Evolutionary conservation across 768 basidiomycete genomes (phyloP), one percentile per base, ranked within the genome.

Genomic region (Russula lepida): DNA sequence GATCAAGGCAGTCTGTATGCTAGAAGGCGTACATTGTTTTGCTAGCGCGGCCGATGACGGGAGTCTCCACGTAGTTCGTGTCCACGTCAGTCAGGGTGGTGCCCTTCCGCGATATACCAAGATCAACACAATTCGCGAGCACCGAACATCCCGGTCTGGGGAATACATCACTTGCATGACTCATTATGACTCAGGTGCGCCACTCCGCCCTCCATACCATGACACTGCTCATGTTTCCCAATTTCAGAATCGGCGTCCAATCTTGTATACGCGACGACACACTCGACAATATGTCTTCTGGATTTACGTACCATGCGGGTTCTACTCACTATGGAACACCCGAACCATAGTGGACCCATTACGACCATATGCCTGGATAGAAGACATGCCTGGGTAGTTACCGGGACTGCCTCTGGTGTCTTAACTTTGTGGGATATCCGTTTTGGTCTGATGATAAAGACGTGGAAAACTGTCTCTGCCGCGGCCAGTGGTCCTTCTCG

Each of bases 391-490:
- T 98, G 95, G 95, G 78, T 95, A 27, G 77, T 97, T 13, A 85
- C 89, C 19, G 95, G 92, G 2, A 97, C 95, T 1, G 83, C 88
- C 2, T 83, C 81, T 1, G 97, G 95, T 6, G 83, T 88, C 15
- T 74, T 98, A 13, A 85, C 89, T 0, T 78, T 99, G 3, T 99
- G 95, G 94, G 97, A 99, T 74, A 84, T 92, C 46, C 87, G 95
- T 11, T 99, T 98, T 66, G 94, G 95, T 1, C 76, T 98, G 21
- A 76, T 88, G 4, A 77, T 98, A 64, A 89, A 89, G 71, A 90
- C 85, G 62, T 98, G 95, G 95, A 83, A 84, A 68, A 84, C 84
- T 7, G 84, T 84, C 11, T 76, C 77, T 6, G 78, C 81, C 4
- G 75, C 79, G 12, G 75, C 76, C 2, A 82, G 82, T 2, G 73